Evolutionary conservation across 2,329 filamentous ascomycete genomes (phyloP).

Genomic region (Talaromyces sp.): DNA sequence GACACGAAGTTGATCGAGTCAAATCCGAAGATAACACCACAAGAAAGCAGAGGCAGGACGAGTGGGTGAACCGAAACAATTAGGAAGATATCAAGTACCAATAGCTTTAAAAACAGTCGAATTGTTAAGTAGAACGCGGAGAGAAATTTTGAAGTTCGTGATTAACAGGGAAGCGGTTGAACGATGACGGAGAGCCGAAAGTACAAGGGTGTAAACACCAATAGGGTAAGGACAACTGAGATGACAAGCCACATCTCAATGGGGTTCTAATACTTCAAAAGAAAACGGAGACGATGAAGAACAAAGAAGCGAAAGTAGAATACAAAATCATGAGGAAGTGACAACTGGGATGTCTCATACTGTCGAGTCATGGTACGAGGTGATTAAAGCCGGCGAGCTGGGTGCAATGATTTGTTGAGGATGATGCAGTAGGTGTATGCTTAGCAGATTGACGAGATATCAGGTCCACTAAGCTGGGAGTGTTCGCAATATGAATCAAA

Average conservation of each 20-base stretch:
- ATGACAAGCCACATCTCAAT: too few relatives aligned
- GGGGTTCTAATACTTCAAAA: too few relatives aligned
- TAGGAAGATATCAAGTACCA: too few relatives aligned
- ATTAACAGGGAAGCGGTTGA: not conserved
- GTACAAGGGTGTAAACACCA: not conserved
- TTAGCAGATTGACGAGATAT: not conserved
- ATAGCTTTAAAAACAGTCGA: too few relatives aligned
- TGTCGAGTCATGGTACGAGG: not conserved
- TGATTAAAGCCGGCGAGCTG: not conserved
- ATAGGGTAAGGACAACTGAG: too few relatives aligned
- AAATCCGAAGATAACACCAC: too few relatives aligned
- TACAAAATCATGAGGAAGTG: not conserved
- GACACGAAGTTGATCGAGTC: not conserved
- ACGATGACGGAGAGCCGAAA: not conserved
- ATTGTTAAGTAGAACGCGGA: not conserved
- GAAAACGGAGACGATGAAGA: not conserved
- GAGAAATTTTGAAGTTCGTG: not conserved
- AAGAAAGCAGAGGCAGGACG: not conserved
- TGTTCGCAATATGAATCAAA: too few relatives aligned
- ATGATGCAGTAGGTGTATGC: not conserved
- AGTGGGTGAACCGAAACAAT: not conserved
- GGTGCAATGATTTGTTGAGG: not conserved
- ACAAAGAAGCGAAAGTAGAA: not conserved
- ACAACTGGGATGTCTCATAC: slow-evolving; percentile 7
- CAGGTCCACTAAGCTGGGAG: not conserved